Evolutionary conservation across 2,329 filamentous ascomycete species (phyloP), one percentile per base, ranked within the genome.

Genomic region (Fusarium sp.): DNA sequence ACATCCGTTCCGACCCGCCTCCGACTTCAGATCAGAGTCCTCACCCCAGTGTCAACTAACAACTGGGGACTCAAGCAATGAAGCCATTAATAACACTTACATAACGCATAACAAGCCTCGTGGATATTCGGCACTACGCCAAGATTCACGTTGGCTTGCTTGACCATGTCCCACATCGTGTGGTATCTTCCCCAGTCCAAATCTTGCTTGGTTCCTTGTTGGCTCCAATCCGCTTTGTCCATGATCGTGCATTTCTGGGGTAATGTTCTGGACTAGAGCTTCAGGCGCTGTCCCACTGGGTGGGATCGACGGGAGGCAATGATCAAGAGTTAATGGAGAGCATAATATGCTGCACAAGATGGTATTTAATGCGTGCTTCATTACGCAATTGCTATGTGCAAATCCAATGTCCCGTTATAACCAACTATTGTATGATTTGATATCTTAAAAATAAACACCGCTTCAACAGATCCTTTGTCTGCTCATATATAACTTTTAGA

Each of bases 51-150:
- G 41, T 38, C 45, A 66, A 38, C 39, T 36, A 44, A 39, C 28
- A 54, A 42, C 63, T n/a, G 11, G 45, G 28, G 13, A 14, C 42
- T 49, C 24, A 36, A 49, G 28, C 39, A 44, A 26, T 26, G 54
- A 60, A 55, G 39, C 36, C 48, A 65, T 51, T 48, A 55, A 39
- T 52, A 58, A 66, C 42, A 65, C 35, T 58, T 74, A 72, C 57
- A 69, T 65, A 55, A 61, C 56, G 41, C 58, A 59, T 31, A 69
- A 17, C 24, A 60, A 47, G 44, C 42, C 35, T 49, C 58, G 24
- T 72, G 63, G 68, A 38, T 57, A 38, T 58, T 26, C 72, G 68
- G 72, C 59, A 74, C 55, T 55, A 48, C 39, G 63, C 72, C 72
- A 74, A 74, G 68, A 24, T 49, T 39, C 54, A 45, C 15, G 31